Evolutionary conservation across 805 yeast species (phyloP), one percentile per base, ranked within the genome.

Genomic region (Candida golubevii): DNA sequence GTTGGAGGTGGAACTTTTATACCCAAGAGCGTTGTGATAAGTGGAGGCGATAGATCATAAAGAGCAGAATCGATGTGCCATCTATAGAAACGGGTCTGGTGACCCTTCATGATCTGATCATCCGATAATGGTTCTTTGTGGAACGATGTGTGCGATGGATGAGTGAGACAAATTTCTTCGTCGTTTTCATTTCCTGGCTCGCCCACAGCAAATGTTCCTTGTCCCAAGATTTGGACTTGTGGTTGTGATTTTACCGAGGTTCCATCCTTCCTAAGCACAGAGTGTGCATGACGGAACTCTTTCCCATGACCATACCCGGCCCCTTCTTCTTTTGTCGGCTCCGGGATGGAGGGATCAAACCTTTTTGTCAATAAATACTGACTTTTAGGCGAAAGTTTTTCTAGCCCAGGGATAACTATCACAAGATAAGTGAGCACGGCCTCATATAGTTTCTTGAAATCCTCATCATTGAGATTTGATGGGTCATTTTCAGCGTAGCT

Each of bases 41-140:
- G 78, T 28, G 96, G 96, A 27, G 96, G 96, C 12, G 90, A 79
- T 54, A 88, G 74, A 32, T 79, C 95, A 58, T 88, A 88, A 34
- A 88, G 74, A 5, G 96, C 96, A 32, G 93, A 83, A 65, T 88
- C 96, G 52, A 88, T 87, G 66, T 88, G 96, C 96, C 96, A 88
- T 67, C 96, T 78, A 76, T 88, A 88, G 63, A 82, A 88, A 56
- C 95, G 75, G 2, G 96, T 88, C 62, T 78, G 77, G 41, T 82
- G 78, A 23, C 77, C 71, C 1, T 59, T 41, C 68, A 71, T 77
- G 50, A 83, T 77, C 52, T 88, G 79, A 36, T 80, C 82, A n/a
- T 77, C 75, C 13, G 82, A 69, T 49, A 88, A 72, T 1, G 80
- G 74, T 11, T 74, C 66, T 53, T 82, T 82, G 67, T 88, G 96